Percentiles rank a stretch among this genome's conserved stretches.
phyloP scores from a whole-genome alignment of 2,329 filamentous ascomycete genomes.

The Nothophaeocryptopus gaeumannii region DNA sequence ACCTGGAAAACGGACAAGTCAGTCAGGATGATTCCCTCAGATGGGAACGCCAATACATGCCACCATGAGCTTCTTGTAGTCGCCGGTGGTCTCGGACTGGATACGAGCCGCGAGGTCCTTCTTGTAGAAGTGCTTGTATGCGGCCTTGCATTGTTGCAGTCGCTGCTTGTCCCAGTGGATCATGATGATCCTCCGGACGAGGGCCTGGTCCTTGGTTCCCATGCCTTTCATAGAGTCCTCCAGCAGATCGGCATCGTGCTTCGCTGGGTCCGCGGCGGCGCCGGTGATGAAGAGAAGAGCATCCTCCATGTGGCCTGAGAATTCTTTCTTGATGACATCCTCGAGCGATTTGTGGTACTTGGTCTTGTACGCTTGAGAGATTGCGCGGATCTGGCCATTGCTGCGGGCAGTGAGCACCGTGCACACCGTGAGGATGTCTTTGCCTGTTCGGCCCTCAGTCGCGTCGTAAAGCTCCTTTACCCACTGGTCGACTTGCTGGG shows the following conservation, averaged over 20 bases:
- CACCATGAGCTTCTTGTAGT: conserved; percentile 75
- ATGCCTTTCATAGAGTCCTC: conserved; percentile 83
- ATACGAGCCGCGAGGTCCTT: conserved; percentile 67
- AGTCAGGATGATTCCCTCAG: conserved; percentile 8
- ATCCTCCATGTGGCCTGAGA: conserved; percentile 88
- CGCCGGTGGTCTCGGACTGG: conserved; percentile 72
- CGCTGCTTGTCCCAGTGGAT: conserved; percentile 78
- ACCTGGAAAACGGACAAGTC: conserved; percentile 18
- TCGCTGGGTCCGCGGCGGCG: conserved; percentile 73
- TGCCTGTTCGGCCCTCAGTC: conserved; percentile 63
- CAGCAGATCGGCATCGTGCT: conserved; percentile 77
- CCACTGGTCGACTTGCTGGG: conserved; percentile 70
- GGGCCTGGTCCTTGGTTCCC: conserved; percentile 80
- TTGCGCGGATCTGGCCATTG: conserved; percentile 79
- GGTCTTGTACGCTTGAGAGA: conserved; percentile 69
- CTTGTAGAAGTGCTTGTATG: conserved; percentile 70
- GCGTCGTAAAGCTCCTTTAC: conserved; percentile 74
- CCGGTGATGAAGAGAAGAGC: conserved; percentile 78
- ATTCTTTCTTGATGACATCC: conserved; percentile 73
- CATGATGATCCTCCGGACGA: conserved; percentile 74
- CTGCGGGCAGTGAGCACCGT: conserved; percentile 72
- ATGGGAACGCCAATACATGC: conserved; percentile 42
- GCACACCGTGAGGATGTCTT: conserved; percentile 74
- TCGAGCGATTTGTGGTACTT: conserved; percentile 70
- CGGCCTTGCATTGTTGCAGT: conserved; percentile 73